phyloP scores from a whole-genome alignment of 2,329 filamentous ascomycete species.

The Dactylellina haptotyla region DNA sequence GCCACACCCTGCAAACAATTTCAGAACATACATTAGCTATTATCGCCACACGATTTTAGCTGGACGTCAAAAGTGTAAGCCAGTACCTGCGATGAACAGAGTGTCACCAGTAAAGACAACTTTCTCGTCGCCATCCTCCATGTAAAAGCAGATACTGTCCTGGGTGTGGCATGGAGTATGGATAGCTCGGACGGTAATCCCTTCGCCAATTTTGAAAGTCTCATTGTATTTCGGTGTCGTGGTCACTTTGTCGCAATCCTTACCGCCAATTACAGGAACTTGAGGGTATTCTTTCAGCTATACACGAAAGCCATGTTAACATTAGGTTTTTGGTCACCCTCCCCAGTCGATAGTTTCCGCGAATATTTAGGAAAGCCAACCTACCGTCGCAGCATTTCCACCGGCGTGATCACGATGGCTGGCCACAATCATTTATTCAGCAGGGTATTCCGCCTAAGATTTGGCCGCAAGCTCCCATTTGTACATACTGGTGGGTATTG shows the following conservation, averaged over 20 bases:
- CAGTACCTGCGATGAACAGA: slow-evolving; percentile 88
- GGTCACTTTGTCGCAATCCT: slow-evolving; percentile 82
- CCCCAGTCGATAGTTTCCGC: not conserved
- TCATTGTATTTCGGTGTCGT: slow-evolving; percentile 78
- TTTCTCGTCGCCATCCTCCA: slow-evolving; percentile 80
- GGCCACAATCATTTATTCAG: not conserved
- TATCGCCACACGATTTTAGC: not conserved
- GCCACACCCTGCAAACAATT: slow-evolving; percentile 75
- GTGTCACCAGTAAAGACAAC: slow-evolving; percentile 97
- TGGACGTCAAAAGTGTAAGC: too few species aligned
- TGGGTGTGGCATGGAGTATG: slow-evolving; percentile 98
- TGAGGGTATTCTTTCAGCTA: slow-evolving; percentile 70
- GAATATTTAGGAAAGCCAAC: slow-evolving; percentile 54
- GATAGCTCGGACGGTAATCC: slow-evolving; percentile 83
- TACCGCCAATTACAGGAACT: slow-evolving; percentile 85
- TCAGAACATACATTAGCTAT: not conserved
- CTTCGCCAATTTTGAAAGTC: slow-evolving; percentile 80
- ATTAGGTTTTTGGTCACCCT: not conserved
- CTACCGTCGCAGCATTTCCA: slow-evolving; percentile 83
- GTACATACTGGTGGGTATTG: slow-evolving; percentile 91
- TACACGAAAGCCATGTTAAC: not conserved
- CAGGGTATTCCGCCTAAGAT: not conserved
- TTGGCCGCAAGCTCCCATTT: not conserved
- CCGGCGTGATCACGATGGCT: slow-evolving; percentile 96
- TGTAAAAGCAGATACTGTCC: slow-evolving; percentile 91